phyloP scores from a whole-genome alignment of 139 green algal species.

The Volvox africanus region DNA sequence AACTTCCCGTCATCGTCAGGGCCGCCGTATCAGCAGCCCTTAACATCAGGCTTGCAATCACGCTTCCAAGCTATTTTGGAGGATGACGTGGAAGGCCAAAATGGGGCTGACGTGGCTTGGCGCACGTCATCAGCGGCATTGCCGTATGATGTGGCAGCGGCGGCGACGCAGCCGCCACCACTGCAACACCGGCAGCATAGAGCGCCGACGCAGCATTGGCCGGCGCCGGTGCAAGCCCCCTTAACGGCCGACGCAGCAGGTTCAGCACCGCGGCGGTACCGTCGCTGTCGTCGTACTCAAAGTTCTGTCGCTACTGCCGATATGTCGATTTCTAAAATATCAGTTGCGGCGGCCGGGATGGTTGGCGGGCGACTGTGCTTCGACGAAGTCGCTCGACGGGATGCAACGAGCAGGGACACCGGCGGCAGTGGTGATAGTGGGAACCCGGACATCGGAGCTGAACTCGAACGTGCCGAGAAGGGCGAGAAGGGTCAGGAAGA shows the following conservation, averaged over 20 bases:
- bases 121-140: background rate
- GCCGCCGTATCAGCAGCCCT: background rate
- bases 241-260: background rate
- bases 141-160: background rate
- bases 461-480: background rate
- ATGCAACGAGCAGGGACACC: background rate
- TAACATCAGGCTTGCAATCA: no score
- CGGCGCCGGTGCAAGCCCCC: no score
- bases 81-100: background rate
- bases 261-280: background rate
- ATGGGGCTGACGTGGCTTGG: background rate
- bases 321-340: background rate
- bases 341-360: background rate
- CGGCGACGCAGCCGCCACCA: background rate
- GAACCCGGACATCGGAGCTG: background rate
- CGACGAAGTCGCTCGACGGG: background rate
- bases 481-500: background rate
- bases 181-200: background rate
- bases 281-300: background rate
- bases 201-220: background rate
- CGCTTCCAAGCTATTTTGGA: no score
- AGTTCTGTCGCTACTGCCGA: conserved; percentile 5
- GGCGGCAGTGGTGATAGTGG: background rate
- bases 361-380: background rate
- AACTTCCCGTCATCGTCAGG: background rate